Percentiles rank a stretch among this genome's conserved stretches.
These are phyloP conservation scores for Ustilago lituana DNA, from an alignment of 1,284 basidiomycete genomes.

Conservation along the genomic window DNA sequence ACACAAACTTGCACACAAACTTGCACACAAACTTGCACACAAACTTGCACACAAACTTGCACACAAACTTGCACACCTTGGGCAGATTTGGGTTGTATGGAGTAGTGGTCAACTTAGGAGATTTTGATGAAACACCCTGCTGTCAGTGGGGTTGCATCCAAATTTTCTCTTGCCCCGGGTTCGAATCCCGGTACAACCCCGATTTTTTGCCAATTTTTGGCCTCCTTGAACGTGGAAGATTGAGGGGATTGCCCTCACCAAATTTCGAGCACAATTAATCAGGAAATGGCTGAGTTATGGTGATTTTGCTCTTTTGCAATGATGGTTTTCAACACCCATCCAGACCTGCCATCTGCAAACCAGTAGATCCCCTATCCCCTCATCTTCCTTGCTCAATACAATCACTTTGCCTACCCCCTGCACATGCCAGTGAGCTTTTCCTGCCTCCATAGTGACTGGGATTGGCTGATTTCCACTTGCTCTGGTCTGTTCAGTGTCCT, in stretches of 20 bases:
- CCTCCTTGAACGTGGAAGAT: neutral
- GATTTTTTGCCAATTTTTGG: conserved; percentile 6
- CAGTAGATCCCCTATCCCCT: neutral
- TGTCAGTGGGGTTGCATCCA: no score
- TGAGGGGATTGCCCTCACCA: neutral
- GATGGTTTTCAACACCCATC: neutral
- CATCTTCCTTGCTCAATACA: neutral
- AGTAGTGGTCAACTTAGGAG: conserved; percentile 53
- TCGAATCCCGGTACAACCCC: conserved; percentile 50
- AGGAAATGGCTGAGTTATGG: conserved; percentile 1
- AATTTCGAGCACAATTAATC: conserved; percentile 8
- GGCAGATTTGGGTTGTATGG: conserved; percentile 51
- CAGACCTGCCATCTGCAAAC: no score
- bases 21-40: no score
- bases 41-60: no score
- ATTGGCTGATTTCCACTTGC: no score
- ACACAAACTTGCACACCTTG: no score
- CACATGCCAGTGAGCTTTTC: no score
- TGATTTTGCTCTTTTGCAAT: neutral
- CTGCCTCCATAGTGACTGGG: no score
- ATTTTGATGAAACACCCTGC: no score
- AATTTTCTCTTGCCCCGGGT: conserved; percentile 48
- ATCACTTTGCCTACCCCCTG: no score
- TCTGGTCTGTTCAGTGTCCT: no score
- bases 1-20: no score